phyloP scores from a whole-genome alignment of 1,139 yeast genomes.

The Suhomyces choctaworum region DNA sequence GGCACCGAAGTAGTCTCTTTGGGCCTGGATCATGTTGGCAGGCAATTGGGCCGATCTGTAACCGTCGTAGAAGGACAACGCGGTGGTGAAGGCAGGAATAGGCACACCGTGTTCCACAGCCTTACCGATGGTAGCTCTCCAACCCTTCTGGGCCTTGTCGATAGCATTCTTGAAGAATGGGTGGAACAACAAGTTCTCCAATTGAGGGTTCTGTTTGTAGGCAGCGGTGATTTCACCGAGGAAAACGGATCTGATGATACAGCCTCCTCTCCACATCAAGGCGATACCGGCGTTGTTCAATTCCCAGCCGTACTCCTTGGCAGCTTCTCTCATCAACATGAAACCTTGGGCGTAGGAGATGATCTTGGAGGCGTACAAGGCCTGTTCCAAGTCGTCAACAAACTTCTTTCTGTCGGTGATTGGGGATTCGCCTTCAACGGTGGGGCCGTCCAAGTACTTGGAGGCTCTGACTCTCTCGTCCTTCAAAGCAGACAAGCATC shows the following conservation, averaged over 20 bases:
- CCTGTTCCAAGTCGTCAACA: slow-evolving; percentile 95
- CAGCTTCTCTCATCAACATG: slow-evolving; percentile 99
- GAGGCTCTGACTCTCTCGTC: slow-evolving; percentile 88
- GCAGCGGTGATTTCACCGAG: slow-evolving; percentile 96
- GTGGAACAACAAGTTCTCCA: slow-evolving; percentile 94
- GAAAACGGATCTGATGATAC: slow-evolving; percentile 98
- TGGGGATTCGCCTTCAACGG: slow-evolving; percentile 48
- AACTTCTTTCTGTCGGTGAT: slow-evolving; percentile 77
- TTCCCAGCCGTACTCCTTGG: slow-evolving; percentile 94
- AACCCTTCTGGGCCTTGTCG: slow-evolving; percentile 89
- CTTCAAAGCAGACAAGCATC: slow-evolving; percentile 93
- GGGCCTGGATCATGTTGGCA: slow-evolving; percentile 98
- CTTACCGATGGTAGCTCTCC: slow-evolving; percentile 85
- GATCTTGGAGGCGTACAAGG: slow-evolving; percentile 96
- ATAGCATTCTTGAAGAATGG: slow-evolving; percentile 92
- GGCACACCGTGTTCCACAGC: slow-evolving; percentile 89
- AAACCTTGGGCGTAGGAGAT: slow-evolving; percentile 99
- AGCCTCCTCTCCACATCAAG: slow-evolving; percentile 99
- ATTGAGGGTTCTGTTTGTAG: slow-evolving; percentile 87
- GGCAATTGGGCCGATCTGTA: slow-evolving; percentile 95
- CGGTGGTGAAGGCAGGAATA: slow-evolving; percentile 96
- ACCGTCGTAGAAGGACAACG: slow-evolving; percentile 97
- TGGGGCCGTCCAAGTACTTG: slow-evolving; percentile 75
- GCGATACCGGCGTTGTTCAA: slow-evolving; percentile 98
- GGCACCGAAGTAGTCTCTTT: slow-evolving; percentile 99